Percentiles rank a stretch among this genome's conserved stretches.
phyloP scores from a whole-genome alignment of 148 eudicot species.

The Cornus suecica region DNA sequence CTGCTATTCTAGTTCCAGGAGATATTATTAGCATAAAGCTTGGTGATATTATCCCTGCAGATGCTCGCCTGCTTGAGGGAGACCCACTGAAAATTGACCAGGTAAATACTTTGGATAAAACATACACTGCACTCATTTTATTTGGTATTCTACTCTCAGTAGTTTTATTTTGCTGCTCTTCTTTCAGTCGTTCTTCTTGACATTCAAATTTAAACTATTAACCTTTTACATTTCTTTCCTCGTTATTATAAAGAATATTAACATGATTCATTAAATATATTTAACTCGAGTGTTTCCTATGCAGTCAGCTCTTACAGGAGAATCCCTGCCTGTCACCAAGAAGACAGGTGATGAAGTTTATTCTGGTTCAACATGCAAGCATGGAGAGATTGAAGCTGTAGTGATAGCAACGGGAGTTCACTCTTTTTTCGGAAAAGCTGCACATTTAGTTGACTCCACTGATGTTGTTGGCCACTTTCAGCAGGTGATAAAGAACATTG shows the following conservation, averaged over 20 bases:
- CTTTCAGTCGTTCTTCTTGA: constrained; percentile 3
- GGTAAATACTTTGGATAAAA: constrained; percentile 28
- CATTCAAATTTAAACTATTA: background rate
- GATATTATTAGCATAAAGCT: constrained; percentile 71
- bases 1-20: constrained; percentile 64
- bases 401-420: constrained; percentile 74
- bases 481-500: constrained; percentile 34
- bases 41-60: constrained; percentile 81
- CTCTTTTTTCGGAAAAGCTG: constrained; percentile 76
- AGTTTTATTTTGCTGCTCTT: background rate
- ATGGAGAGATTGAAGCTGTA: constrained; percentile 71
- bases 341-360: constrained; percentile 61
- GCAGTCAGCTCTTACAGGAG: constrained; percentile 82
- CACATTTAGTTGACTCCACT: constrained; percentile 66
- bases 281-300: background rate
- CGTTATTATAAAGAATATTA: background rate
- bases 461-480: constrained; percentile 68
- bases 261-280: background rate
- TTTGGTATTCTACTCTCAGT: background rate
- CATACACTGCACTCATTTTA: background rate
- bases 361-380: constrained; percentile 77
- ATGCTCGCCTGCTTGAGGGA: constrained; percentile 77
- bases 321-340: constrained; percentile 66
- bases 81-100: constrained; percentile 69
- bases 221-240: background rate